phyloP scores from a whole-genome alignment of 1,284 basidiomycete genomes.

The Cryptococcus deneoformans region DNA sequence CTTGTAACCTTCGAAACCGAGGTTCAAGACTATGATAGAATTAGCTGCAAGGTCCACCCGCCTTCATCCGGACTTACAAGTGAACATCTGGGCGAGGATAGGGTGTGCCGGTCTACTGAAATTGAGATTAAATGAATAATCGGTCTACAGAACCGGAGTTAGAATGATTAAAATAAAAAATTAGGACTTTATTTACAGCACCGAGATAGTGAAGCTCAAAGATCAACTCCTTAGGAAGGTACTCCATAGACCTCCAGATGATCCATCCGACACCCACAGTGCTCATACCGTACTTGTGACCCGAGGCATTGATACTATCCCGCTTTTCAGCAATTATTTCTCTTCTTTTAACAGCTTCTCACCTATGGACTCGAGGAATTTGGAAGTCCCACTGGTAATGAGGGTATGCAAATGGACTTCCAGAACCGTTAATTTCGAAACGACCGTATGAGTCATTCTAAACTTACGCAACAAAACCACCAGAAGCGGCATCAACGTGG shows the following conservation, averaged over 20 bases:
- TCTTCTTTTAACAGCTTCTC: background rate
- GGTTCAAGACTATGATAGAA: slow-evolving; percentile 58
- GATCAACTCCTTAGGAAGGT: slow-evolving; percentile 81
- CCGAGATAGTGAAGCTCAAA: slow-evolving; percentile 83
- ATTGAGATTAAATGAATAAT: slow-evolving; percentile 85
- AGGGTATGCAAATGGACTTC: slow-evolving; percentile 55
- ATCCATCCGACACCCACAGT: slow-evolving; percentile 87
- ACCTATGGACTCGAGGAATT: slow-evolving; percentile 64
- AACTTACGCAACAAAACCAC: slow-evolving; percentile 68
- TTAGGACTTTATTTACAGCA: slow-evolving; percentile 13
- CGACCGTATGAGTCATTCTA: too few relatives aligned
- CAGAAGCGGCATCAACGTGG: slow-evolving; percentile 63
- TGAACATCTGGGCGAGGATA: slow-evolving; percentile 91
- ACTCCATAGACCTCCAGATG: slow-evolving; percentile 71
- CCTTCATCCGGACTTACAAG: slow-evolving; percentile 49
- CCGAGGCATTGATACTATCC: slow-evolving; percentile 57
- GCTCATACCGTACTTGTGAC: slow-evolving; percentile 81
- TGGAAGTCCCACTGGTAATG: slow-evolving; percentile 82
- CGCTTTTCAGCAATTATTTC: slow-evolving; percentile 12
- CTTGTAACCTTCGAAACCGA: slow-evolving; percentile 75
- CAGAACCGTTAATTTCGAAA: background rate
- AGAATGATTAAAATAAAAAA: background rate
- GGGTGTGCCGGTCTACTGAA: slow-evolving; percentile 79
- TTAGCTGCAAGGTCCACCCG: background rate
- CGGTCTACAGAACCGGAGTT: slow-evolving; percentile 41